Percentiles rank a stretch among this genome's conserved stretches.
Conservation (phyloP, 192 early-diverging fungal species). For the Geranomyces michiganensis region DNA sequence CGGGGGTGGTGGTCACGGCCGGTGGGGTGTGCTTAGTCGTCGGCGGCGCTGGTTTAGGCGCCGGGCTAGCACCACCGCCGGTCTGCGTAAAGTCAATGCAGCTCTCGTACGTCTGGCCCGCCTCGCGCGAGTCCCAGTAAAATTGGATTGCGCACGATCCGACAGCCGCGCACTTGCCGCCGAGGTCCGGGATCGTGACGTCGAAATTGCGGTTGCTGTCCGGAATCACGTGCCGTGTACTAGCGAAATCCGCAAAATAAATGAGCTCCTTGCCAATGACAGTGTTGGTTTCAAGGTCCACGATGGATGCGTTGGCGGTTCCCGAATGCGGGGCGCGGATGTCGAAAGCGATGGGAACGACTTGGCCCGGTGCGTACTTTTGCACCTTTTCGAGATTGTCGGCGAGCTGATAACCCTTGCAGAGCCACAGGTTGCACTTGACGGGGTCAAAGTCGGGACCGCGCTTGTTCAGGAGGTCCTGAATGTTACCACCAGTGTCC, state of each 20-base stretch:
- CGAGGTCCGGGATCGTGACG: conserved; percentile 19
- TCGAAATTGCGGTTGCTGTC: conserved; percentile 3
- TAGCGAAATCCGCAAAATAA: conserved; percentile 7
- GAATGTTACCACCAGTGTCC: conserved; percentile 12
- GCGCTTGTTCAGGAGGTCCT: conserved; percentile 19
- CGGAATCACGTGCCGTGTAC: neutral
- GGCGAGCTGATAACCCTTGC: conserved; percentile 21
- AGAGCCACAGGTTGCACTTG: conserved; percentile 25
- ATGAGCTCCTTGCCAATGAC: conserved; percentile 12
- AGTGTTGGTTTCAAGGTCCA: conserved; percentile 7
- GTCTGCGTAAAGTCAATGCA: conserved; percentile 17
- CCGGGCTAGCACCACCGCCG: neutral
- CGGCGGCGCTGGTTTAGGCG: neutral
- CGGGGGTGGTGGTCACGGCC: neutral
- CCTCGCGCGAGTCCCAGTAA: conserved; percentile 15
- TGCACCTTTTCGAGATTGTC: conserved; percentile 9
- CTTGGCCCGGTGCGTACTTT: conserved; percentile 8
- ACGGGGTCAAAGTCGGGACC: neutral
- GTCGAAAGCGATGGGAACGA: conserved; percentile 17
- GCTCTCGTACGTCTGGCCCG: conserved; percentile 7
- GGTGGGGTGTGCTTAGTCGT: neutral
- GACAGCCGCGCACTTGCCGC: neutral
- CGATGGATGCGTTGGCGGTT: conserved; percentile 15
- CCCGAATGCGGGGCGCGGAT: conserved; percentile 17
- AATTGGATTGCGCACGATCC: conserved; percentile 17